Percentiles rank a stretch among this genome's conserved stretches.
Conservation (phyloP, 371 early-diverging fungal genomes). For the Mortierella sp. region DNA sequence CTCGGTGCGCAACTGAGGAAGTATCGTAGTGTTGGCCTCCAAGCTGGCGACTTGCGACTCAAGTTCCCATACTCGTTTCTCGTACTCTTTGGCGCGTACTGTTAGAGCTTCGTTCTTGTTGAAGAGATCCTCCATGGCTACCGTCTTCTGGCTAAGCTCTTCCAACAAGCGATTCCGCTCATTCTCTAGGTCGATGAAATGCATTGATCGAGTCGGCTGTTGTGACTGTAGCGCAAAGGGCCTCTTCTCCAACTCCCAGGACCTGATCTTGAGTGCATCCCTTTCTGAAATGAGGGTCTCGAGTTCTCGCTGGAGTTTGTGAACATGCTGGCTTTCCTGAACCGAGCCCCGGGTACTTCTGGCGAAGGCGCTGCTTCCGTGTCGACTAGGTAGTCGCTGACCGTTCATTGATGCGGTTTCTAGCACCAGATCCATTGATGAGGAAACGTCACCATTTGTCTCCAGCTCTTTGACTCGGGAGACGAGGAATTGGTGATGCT, state of each 20-base stretch:
- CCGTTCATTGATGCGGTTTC: constrained; percentile 9
- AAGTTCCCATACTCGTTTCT: constrained; percentile 35
- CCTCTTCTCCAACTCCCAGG: constrained; percentile 26
- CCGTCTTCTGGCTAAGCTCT: constrained; percentile 30
- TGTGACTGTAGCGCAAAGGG: constrained; percentile 5
- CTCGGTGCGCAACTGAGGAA: constrained; percentile 13
- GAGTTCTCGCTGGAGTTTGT: constrained; percentile 15
- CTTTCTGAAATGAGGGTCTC: constrained; percentile 20
- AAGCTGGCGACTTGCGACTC: constrained; percentile 18
- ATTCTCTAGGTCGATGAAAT: constrained; percentile 28
- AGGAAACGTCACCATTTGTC: neutral
- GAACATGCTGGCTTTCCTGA: constrained; percentile 5
- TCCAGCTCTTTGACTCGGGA: constrained; percentile 22
- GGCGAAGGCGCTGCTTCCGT: neutral
- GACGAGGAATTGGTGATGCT: constrained; percentile 12
- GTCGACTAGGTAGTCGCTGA: neutral
- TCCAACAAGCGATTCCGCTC: constrained; percentile 32
- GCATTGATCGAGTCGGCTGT: constrained; percentile 6
- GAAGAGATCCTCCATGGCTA: constrained; percentile 22
- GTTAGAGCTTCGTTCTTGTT: constrained; percentile 25
- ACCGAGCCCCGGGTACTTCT: neutral
- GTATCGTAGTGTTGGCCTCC: constrained; percentile 6
- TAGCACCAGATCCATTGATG: neutral
- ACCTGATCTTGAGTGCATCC: constrained; percentile 25
- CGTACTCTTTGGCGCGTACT: constrained; percentile 23